Evolutionary conservation across 208 protist genomes (phyloP), one percentile per base, ranked within the genome.

Genomic region (Acanthamoeba lenticulata): DNA sequence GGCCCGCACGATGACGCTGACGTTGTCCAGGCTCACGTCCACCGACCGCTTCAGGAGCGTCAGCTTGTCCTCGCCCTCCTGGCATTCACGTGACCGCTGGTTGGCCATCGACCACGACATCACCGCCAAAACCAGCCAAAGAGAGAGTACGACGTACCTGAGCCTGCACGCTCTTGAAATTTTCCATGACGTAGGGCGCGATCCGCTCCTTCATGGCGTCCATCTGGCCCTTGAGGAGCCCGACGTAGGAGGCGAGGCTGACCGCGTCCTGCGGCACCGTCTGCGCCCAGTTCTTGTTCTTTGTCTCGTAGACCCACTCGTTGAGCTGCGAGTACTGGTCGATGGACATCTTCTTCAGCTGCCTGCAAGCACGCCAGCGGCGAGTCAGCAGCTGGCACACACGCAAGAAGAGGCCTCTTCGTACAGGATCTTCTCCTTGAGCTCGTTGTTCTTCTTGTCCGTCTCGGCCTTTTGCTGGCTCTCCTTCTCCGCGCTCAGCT

Each of bases 11-110:
- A 40, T 27, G 9, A 74, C 34, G n/a, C 65, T 74, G n/a, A 74
- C 65, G 65, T 74, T 74, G 65, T 74, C 65, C 65, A 74, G 65
- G 65, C 65, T 74, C 2, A 74, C 65, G 65, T 74, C 65, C 65
- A 74, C 65, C 32, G 65, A 42, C 34, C 27, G 9, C 34, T 74
- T 74, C 17, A 74, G 34, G 9, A 74, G n/a, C 6, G 27, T 74
- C 32, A 74, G 9, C 65, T 74, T 74, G 32, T 74, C 65, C 15
- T 74, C 65, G 1, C 65, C 65, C 34, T 74, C 65, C 65, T 74
- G 65, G 1, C 52, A 57, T 52, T 52, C 15, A 17, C 15, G n/a
- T n/a, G n/a, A n/a, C n/a, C n/a, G n/a, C n/a, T n/a, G n/a, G n/a
- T n/a, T n/a, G n/a, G n/a, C n/a, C n/a, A n/a, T n/a, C n/a, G n/a